A percentile compares a stretch with the other conserved stretches of the same genome.
These are phyloP conservation scores for Eucalyptus coolabah DNA, from an alignment of 345 rosid species.

Conservation along the genomic window DNA sequence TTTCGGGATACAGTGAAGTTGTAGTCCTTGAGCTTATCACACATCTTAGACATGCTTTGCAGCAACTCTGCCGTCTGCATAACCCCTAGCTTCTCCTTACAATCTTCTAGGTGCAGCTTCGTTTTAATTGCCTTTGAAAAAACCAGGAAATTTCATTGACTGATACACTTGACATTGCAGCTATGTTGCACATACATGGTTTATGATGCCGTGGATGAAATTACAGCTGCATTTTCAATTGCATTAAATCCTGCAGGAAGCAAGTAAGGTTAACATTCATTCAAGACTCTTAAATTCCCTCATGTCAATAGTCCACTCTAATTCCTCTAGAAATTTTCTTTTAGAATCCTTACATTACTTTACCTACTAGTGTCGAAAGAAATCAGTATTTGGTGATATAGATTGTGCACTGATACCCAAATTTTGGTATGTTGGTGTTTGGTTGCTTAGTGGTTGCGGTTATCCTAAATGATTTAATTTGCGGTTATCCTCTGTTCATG, in stretches of 20 bases:
- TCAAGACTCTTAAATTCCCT: neutral
- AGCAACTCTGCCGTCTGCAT: too few relatives aligned
- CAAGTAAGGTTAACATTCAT: constrained; percentile 41
- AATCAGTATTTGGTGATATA: neutral
- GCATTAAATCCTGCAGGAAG: constrained; percentile 80
- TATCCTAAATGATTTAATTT: neutral
- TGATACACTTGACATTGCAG: constrained; percentile 20
- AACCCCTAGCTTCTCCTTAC: neutral
- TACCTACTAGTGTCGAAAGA: neutral
- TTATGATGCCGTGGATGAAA: constrained; percentile 91
- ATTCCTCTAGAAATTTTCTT: neutral
- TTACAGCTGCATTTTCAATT: constrained; percentile 82
- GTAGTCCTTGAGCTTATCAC: neutral
- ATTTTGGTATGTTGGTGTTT: neutral
- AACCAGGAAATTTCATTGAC: neutral
- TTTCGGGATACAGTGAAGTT: neutral
- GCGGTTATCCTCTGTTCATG: neutral
- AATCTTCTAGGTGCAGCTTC: neutral
- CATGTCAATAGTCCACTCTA: neutral
- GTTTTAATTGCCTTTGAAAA: too few relatives aligned
- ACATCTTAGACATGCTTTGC: neutral
- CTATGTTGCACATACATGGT: constrained; percentile 92
- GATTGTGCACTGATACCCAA: neutral
- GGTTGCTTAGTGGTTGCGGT: neutral
- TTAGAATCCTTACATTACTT: neutral